Base-by-base conservation (phyloP, 2,329 filamentous ascomycete genomes). In the Beauveria brongniartii region DNA sequence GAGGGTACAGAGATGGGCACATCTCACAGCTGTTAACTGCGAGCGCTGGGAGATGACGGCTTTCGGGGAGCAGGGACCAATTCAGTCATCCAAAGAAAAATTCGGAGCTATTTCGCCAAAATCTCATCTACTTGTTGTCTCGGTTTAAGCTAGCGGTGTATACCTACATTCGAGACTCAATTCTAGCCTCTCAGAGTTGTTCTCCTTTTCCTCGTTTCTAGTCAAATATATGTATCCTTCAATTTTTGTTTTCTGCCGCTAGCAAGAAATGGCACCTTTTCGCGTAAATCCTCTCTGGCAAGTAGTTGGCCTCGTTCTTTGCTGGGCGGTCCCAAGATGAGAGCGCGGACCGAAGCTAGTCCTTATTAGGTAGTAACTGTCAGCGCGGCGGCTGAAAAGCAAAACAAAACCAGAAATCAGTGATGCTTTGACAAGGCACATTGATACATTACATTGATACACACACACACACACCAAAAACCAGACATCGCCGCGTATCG, bases 341-440 rank as follows among this genome's bases (percentile, higher is more conserved):
- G 44, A 59, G 57, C 28, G 40, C 48, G 41, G 57, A 40, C 48
- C 48, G 40, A 52, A 26, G 28, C 57, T 59, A 59, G 41, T 18
- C 48, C 50, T 12, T 2, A 40, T 47, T 20, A 12, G 57, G 57
- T 28, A 59, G 40, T 46, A 54, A 14, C 28, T 44, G 41, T 59
- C 57, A 59, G 48, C 55, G 18, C 41, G 12, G 34, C 24, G 30
- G 28, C 40, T 34, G 22, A 8, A 34, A 3, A 28, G 51, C 24
- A 44, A 40, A 5, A 14, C 9, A 30, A 7, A 16, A 28, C 1
- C 18, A 40, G 20, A 41, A 50, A 46, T 58, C 53, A 20, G 28
- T 56, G 54, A 56, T 56, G 54, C 48, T 22, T 28, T 22, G n/a
- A 47, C 14, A 41, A 47, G 8, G 3, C 37, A 55, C 30, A 34